Percentiles rank a stretch among this genome's conserved stretches.
phyloP scores from a whole-genome alignment of 2,329 filamentous ascomycete genomes.

The Proliferodiscus dingleyae region DNA sequence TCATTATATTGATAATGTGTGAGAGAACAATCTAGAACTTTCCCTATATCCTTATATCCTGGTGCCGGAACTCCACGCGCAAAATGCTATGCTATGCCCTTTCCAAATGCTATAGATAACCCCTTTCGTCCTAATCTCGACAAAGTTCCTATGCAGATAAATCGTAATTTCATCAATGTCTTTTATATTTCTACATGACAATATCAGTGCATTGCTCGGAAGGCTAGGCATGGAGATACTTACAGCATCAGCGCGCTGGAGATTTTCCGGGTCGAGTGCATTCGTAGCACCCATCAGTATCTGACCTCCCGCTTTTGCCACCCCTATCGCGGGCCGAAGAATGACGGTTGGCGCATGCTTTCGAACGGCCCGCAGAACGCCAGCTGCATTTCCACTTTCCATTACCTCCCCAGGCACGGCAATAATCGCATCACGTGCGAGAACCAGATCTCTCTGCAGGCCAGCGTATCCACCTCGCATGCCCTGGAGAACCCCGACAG shows the following conservation, averaged over 20 bases:
- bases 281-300: slow-evolving; percentile 91
- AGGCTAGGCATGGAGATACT: slow-evolving; percentile 40
- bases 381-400: slow-evolving; percentile 76
- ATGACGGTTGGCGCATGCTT: slow-evolving; percentile 89
- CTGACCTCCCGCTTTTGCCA: slow-evolving; percentile 82
- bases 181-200: slow-evolving; percentile 33
- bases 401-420: slow-evolving; percentile 89
- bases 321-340: slow-evolving; percentile 83
- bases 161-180: slow-evolving; percentile 26
- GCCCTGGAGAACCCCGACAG: slow-evolving; percentile 81
- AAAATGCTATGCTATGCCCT: slow-evolving; percentile 1
- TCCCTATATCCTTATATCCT: not conserved
- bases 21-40: not conserved
- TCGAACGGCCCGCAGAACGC: slow-evolving; percentile 72
- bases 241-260: slow-evolving; percentile 82
- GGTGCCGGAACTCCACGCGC: slow-evolving; percentile 4
- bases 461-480: slow-evolving; percentile 77
- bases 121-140: slow-evolving; percentile 3
- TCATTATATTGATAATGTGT: not conserved
- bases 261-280: slow-evolving; percentile 76
- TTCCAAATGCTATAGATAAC: not conserved
- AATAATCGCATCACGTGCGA: slow-evolving; percentile 86
- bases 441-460: slow-evolving; percentile 78
- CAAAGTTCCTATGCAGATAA: slow-evolving; percentile 16
- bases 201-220: not conserved